Base-by-base conservation (phyloP, 345 rosid genomes). In the Citrus australasica region DNA sequence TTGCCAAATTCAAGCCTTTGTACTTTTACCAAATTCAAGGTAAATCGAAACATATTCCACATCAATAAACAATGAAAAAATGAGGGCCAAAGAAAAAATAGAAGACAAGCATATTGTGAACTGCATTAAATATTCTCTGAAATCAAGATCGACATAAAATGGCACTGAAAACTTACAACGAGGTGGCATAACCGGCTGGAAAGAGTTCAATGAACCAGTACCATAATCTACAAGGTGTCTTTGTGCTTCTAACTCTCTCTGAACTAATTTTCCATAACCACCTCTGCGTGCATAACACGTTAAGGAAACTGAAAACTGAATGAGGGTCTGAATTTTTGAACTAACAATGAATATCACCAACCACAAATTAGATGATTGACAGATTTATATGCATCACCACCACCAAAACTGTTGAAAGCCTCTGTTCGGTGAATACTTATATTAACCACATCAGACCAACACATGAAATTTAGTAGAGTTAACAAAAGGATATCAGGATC, bases 401-500 rank as follows among this genome's bases (percentile, higher is more conserved):
- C 40, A 64, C 14, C 2, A 4, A 33, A 65, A 65, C 42, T 6
- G 42, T 10, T 19, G 11, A 65, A 65, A 65, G 7, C 37, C 69
- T 65, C 21, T 21, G 42, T 32, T 32, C 25, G 5, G 4, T 33
- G n/a, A 32, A 33, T 33, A 65, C 22, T 33, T 7, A 33, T 7
- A 33, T 19, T n/a, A 42, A 63, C 40, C 28, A 42, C n/a, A 63
- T 46, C 58, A 75, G 67, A 30, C 42, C 5, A 7, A 71, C 61
- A 40, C 46, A 6, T 11, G 0, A 14, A 35, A 67, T 59, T 27
- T 5, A 35, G 46, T 48, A 37, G 42, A 51, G 28, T 63, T 72
- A 22, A 8, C 37, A 69, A 89, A 92, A 91, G 99, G 99, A 96
- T 96, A 96, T 96, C 98, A 88, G 99, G 99, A 92, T 96, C 99